Base-by-base conservation (phyloP, 83 land plant genomes). In the Thuja plicata region DNA sequence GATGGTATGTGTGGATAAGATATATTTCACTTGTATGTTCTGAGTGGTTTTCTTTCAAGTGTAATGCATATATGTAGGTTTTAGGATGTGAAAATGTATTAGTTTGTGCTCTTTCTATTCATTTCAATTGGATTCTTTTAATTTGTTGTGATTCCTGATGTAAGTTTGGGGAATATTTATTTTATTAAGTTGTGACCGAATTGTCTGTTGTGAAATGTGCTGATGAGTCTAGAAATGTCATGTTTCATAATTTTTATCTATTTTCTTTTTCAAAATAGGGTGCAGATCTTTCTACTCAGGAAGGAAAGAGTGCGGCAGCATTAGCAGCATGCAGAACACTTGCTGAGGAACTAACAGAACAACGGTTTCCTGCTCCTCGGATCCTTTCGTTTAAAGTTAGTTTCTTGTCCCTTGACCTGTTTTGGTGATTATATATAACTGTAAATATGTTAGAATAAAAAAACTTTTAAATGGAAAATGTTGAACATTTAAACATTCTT, bases 311-410 rank as follows among this genome's bases (percentile, higher is more conserved):
- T 96, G 98, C 97, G 71, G 94, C 96, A 70, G 96, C 98, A 84
- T 93, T 95, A 85, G 98, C 99, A 90, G 99, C 99, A 85, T 98
- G 99, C 90, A 95, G 95, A 88, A 95, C 98, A 86, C 92, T 98
- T 83, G 96, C 98, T 6, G 97, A 95, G 86, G 99, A 98, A 91
- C 95, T 98, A 81, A 94, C 97, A 81, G 99, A 98, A 60, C 86
- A 90, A 60, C 97, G 99, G 57, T 98, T 97, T 91, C 98, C 99
- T 79, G 99, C 99, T 87, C 99, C 99, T 73, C 90, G 98, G 35
- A 95, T 97, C 73, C 97, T 99, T 88, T 91, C 99, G n/a, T 99
- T 99, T 88, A 97, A 95, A 94, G 99, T 98, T 87, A 45, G 90
- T 88, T 50, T 73, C 37, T 50, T 85, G 46, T 83, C 87, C 40